These are phyloP conservation scores for Elongisporangium undulatum DNA, from an alignment of 352 stramenopile species.

Conservation along the genomic window DNA sequence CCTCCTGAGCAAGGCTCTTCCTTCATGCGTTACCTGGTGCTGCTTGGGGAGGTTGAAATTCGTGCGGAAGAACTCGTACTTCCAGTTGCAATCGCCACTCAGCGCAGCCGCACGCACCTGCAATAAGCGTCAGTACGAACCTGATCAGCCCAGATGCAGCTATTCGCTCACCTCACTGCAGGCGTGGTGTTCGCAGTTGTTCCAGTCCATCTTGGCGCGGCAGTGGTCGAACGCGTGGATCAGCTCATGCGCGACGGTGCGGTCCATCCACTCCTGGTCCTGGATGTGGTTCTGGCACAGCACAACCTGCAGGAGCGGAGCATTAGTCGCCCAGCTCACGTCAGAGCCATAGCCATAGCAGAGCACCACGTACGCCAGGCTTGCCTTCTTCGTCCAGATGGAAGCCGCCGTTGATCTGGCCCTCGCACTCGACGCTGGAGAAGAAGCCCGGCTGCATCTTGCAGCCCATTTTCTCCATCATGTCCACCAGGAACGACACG, in stretches of 20 bases:
- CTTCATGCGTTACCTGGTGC: constrained; percentile 54
- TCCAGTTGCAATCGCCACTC: constrained; percentile 89
- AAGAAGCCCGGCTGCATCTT: constrained; percentile 73
- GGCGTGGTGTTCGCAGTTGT: constrained; percentile 90
- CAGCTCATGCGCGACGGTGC: constrained; percentile 90
- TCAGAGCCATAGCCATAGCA: not conserved
- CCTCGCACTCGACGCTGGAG: constrained; percentile 76
- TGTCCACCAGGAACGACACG: constrained; percentile 75
- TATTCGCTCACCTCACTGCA: constrained; percentile 84
- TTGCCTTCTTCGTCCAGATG: constrained; percentile 72
- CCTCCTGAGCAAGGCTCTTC: not conserved
- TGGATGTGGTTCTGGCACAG: constrained; percentile 90
- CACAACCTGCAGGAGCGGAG: constrained; percentile 42
- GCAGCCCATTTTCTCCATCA: constrained; percentile 87
- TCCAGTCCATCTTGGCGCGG: constrained; percentile 91
- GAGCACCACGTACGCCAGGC: constrained; percentile 37
- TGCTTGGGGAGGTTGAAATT: constrained; percentile 89
- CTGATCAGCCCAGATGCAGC: not conserved
- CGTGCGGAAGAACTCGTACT: constrained; percentile 90
- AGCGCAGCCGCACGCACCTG: constrained; percentile 70
- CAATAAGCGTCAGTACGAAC: constrained; percentile 2
- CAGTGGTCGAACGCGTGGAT: constrained; percentile 94
- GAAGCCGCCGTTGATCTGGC: constrained; percentile 85
- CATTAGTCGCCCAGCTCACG: not conserved
- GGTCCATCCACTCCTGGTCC: constrained; percentile 90